Evolutionary conservation across 1,284 basidiomycete genomes (phyloP), one percentile per base, ranked within the genome.

Genomic region (Pseudozyma sp.): DNA sequence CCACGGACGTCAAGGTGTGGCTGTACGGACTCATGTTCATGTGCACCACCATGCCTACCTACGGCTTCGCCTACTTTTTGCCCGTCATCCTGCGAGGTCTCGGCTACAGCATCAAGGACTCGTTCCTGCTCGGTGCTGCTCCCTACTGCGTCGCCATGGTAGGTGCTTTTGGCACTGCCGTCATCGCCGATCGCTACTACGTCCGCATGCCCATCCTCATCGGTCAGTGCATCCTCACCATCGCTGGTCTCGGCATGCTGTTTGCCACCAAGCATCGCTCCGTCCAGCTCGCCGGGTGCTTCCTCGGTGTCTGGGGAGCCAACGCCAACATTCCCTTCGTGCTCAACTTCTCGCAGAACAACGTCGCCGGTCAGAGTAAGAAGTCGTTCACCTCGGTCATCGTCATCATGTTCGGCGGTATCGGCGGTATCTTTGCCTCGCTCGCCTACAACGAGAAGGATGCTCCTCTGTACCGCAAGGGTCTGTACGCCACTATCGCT

Each of bases 391-490:
- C 81, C n/a, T 80, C 80, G 19, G 85, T 86, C 33, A 62, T 86
- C 45, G 80, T 85, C 46, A 84, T 86, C 57, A 83, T 80, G 42
- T 82, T 84, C 53, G 86, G 85, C 46, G 85, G 85, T 60, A 66
- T 86, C 34, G 86, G 86, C 24, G 86, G 86, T 56, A 86, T 87
- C 74, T 71, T 86, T 55, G 84, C 85, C 16, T 83, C 82, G 16
- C 63, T 81, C 33, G 72, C 79, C 29, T 85, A 79, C 81, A 79
- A 81, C 58, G 68, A 77, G 62, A 65, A 72, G 63, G 72, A 79
- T 29, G 75, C 79, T n/a, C 78, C 78, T 29, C 60, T 68, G 47
- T 81, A 81, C 74, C 62, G 71, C 30, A 61, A 68, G 48, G 79
- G 79, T 45, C 67, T 81, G n/a, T 75, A 69, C 59, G 65, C 77